Percentiles rank a stretch among this genome's conserved stretches.
phyloP scores from a whole-genome alignment of 495 filamentous ascomycete genomes.

The Immersiella caudata region DNA sequence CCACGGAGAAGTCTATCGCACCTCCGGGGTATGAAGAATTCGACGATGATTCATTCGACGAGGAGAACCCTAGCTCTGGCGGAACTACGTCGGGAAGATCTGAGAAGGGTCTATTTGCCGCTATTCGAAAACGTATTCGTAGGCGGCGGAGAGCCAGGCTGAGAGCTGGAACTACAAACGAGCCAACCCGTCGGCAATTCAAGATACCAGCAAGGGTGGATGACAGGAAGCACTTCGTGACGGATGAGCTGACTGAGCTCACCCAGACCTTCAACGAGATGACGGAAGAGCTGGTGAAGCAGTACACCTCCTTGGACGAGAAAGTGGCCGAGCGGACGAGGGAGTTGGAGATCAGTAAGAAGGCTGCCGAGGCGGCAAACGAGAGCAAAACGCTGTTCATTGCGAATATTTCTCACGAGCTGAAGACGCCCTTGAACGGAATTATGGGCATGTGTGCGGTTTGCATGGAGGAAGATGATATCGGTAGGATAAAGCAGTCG shows the following conservation, averaged over 20 bases:
- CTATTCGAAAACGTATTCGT: conserved; percentile 41
- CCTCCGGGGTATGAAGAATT: conserved; percentile 61
- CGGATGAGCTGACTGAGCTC: conserved; percentile 86
- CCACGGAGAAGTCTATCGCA: conserved; percentile 74
- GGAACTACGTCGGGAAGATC: conserved; percentile 42
- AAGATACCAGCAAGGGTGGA: conserved; percentile 83
- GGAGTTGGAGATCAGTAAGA: conserved; percentile 84
- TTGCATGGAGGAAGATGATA: conserved; percentile 86
- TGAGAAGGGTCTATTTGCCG: conserved; percentile 41
- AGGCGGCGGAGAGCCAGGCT: conserved; percentile 28
- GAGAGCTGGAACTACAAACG: conserved; percentile 45
- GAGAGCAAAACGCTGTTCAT: conserved; percentile 96
- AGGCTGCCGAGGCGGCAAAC: conserved; percentile 88
- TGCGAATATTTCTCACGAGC: conserved; percentile 92
- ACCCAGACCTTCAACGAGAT: conserved; percentile 91
- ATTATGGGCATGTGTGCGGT: conserved; percentile 93
- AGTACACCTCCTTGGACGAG: conserved; percentile 81
- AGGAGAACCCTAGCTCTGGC: conserved; percentile 47
- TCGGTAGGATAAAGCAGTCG: conserved; percentile 73
- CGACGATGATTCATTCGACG: conserved; percentile 43
- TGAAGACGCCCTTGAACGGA: conserved; percentile 90
- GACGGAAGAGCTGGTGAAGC: conserved; percentile 84
- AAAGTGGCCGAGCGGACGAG: conserved; percentile 80
- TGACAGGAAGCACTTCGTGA: conserved; percentile 71
- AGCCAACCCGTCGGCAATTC: conserved; percentile 60